A percentile compares a stretch with the other conserved stretches of the same genome.
phyloP scores from a whole-genome alignment of 768 basidiomycete species.

The Boletus speciosus region DNA sequence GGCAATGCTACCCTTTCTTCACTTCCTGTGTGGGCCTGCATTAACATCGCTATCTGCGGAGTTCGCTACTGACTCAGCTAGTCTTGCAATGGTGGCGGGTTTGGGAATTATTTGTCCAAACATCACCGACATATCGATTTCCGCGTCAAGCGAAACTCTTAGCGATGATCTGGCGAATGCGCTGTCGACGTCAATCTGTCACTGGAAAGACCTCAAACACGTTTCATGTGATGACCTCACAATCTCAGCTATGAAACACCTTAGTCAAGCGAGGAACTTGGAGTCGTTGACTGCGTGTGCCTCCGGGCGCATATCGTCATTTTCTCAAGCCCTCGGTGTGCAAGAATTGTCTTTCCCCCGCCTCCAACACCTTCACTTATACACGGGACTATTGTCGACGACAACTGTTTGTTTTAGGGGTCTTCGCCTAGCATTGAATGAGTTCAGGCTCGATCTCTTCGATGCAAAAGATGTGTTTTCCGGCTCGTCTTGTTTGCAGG shows the following conservation, averaged over 20 bases:
- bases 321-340: neutral
- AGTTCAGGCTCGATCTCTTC: conserved; percentile 23
- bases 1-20: conserved; percentile 19
- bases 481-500: conserved; percentile 1
- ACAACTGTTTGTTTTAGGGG: conserved; percentile 2
- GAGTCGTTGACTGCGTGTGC: conserved; percentile 17
- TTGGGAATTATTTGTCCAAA: conserved; percentile 19
- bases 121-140: conserved; percentile 18
- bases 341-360: conserved; percentile 2
- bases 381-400: conserved; percentile 13
- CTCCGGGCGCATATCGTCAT: conserved; percentile 8
- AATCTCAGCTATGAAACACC: conserved; percentile 16
- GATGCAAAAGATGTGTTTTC: conserved; percentile 14
- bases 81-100: conserved; percentile 10
- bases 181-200: conserved; percentile 18
- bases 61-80: conserved; percentile 17
- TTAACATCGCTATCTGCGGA: conserved; percentile 18
- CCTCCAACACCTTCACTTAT: conserved; percentile 20
- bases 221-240: conserved; percentile 25
- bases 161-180: conserved; percentile 11
- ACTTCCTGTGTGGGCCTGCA: conserved; percentile 23
- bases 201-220: conserved; percentile 16
- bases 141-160: conserved; percentile 1
- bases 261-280: conserved; percentile 9
- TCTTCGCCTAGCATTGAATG: conserved; percentile 11